Conservation (phyloP, 768 basidiomycete genomes). For the Mycena sanguinolenta region DNA sequence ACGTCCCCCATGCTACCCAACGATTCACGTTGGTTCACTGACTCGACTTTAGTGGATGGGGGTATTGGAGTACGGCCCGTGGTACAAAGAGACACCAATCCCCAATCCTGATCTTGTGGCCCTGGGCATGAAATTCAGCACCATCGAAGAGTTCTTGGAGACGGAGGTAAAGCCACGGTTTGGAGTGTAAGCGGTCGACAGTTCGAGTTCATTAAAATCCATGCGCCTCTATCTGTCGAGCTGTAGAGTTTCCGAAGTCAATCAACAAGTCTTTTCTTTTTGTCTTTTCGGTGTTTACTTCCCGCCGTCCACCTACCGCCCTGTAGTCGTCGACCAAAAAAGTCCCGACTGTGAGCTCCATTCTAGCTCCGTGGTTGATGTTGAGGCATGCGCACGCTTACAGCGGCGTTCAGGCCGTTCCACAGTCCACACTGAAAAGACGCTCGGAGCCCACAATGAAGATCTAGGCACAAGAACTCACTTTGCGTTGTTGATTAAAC, state of each 20-base stretch:
- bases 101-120: slow-evolving; percentile 20
- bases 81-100: slow-evolving; percentile 3
- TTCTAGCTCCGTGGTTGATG: neutral
- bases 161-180: slow-evolving; percentile 10
- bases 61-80: slow-evolving; percentile 6
- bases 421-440: neutral
- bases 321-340: too few species aligned
- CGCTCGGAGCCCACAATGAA: too few species aligned
- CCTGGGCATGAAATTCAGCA: slow-evolving; percentile 14
- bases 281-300: too few species aligned
- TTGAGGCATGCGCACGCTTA: neutral
- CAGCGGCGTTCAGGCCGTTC: neutral
- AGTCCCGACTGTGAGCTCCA: too few species aligned
- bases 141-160: slow-evolving; percentile 19
- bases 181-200: neutral
- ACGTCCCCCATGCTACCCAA: too few species aligned
- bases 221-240: too few species aligned
- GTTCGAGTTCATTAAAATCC: too few species aligned
- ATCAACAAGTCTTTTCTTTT: too few species aligned
- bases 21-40: too few species aligned
- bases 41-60: neutral
- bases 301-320: too few species aligned
- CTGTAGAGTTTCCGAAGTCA: too few species aligned
- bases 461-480: too few species aligned
- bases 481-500: neutral